Evolutionary conservation across 164 flowering plant genomes (phyloP), one percentile per base, ranked within the genome.

Genomic region (Tinospora cordifolia): DNA sequence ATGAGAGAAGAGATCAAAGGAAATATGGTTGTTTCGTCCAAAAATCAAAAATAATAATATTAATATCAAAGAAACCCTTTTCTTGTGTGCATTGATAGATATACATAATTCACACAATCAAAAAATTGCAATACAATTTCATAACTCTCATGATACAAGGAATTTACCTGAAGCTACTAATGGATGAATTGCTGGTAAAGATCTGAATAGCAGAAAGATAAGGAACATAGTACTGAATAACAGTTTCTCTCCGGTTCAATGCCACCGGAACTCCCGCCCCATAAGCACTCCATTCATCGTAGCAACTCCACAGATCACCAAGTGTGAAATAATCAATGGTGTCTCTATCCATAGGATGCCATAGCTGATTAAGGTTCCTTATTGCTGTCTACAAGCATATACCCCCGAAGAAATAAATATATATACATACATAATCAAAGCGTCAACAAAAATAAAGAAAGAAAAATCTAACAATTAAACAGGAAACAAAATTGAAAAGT

Each of bases 251-350:
- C 34, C 66, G 76, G 73, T 73, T 72, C 26, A 85, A 46, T n/a
- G 17, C 57, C 41, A 94, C 78, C 0, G 95, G 97, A 65, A 84
- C 92, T 22, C 97, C 97, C 14, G 93, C 92, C 0, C 98, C 98
- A 71, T 94, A 94, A 11, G 92, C 96, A 68, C 98, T 94, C 97
- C 97, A 90, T 85, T 94, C 97, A 72, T 87, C 91, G 72, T 81
- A 94, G 66, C 88, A 81, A 69, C 79, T 84, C 98, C 98, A 94
- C 9, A 94, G 88, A 84, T 94, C 97, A 66, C 81, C 79, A 71
- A 94, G 76, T 0, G 85, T 86, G 75, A 94, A 92, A 78, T 81
- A 94, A 68, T 92, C 97, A 2, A 94, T 80, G 5, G 76, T 86
- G 65, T 94, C 97, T 73, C 87, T 86, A 73, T 88, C 93, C 88